Evolutionary conservation across 2,329 filamentous ascomycete genomes (phyloP).

Genomic region (Alternaria novae-zelandiae): DNA sequence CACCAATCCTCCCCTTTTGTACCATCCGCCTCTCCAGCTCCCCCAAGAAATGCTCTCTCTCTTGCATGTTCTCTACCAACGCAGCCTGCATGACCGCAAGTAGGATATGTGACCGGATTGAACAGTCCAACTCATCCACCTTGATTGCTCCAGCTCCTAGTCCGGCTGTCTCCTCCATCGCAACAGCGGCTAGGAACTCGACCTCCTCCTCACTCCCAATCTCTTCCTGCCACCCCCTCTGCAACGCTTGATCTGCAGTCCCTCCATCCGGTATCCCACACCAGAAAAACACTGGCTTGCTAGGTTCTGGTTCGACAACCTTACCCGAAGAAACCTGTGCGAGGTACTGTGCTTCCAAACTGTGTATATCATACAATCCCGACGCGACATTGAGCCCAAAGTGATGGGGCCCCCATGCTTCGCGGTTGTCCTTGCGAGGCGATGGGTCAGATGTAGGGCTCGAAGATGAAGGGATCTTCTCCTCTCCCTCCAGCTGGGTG

Average conservation of each 20-base stretch:
- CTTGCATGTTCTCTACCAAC: neutral
- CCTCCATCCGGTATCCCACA: neutral
- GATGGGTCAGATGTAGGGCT: neutral
- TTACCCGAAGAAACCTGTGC: neutral
- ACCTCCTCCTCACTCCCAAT: slow-evolving; percentile 5
- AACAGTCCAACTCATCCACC: slow-evolving; percentile 1
- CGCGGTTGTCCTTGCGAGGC: neutral
- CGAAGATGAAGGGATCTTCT: neutral
- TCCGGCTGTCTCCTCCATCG: slow-evolving; percentile 1
- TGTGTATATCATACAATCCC: slow-evolving; percentile 8
- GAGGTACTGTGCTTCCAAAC: slow-evolving; percentile 6
- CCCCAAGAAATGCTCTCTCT: neutral
- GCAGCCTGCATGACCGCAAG: slow-evolving; percentile 2
- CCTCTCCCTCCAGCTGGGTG: neutral
- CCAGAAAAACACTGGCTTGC: neutral
- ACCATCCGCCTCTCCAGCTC: neutral
- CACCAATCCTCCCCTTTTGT: neutral
- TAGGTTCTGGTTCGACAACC: neutral
- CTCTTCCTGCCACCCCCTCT: slow-evolving; percentile 5
- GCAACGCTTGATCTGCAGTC: neutral
- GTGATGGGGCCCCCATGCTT: slow-evolving; percentile 7
- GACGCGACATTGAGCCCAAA: slow-evolving; percentile 10
- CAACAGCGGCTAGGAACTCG: slow-evolving; percentile 6
- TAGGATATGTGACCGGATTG: slow-evolving; percentile 3
- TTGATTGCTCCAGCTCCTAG: neutral